Base-by-base conservation (phyloP, 805 yeast species). In the Pichia ethanolica region DNA sequence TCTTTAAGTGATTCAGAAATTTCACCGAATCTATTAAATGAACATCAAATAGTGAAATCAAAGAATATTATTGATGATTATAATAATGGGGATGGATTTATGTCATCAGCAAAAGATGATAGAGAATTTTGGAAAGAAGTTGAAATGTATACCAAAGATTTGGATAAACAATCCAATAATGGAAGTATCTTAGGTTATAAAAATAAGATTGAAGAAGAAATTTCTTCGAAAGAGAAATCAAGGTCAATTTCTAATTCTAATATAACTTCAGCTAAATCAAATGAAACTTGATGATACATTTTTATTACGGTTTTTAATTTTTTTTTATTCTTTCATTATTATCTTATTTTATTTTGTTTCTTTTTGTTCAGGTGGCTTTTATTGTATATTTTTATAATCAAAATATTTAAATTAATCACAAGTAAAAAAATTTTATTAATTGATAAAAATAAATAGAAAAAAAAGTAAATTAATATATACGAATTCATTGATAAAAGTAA, bases 81-180 rank as follows among this genome's bases (percentile, higher is more conserved):
- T 26, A 14, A 39, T 34, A 42, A 48, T 3, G 33, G 45, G 43
- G 33, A 36, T 5, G 48, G 46, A 10, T 38, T 39, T 5, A 34
- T 27, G 7, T 26, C 45, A 36, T 51, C 60, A 8, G 50, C 52
- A 25, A 56, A 45, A 14, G 56, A 53, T 11, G 66, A 59, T 39
- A 41, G 49, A 33, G 49, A 51, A 35, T 63, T 63, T 40, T 63
- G 69, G 68, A 58, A 57, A 34, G 67, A 65, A 49, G 61, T 65
- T 30, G 64, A 60, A 36, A 46, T 59, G 48, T 57, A 64, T 30
- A 61, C 68, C 2, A 56, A 56, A 14, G 67, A 62, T 5, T 53
- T 65, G 14, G 59, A 62, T 25, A 56, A 61, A 6, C 32, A 55
- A 26, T 44, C 48, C 4, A 27, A 41, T 20, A 41, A 10, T 30